A percentile compares a stretch with the other conserved stretches of the same genome.
Evolutionary conservation across 371 early-diverging fungal species (phyloP).

Genomic region (Chytridium lagenaria): DNA sequence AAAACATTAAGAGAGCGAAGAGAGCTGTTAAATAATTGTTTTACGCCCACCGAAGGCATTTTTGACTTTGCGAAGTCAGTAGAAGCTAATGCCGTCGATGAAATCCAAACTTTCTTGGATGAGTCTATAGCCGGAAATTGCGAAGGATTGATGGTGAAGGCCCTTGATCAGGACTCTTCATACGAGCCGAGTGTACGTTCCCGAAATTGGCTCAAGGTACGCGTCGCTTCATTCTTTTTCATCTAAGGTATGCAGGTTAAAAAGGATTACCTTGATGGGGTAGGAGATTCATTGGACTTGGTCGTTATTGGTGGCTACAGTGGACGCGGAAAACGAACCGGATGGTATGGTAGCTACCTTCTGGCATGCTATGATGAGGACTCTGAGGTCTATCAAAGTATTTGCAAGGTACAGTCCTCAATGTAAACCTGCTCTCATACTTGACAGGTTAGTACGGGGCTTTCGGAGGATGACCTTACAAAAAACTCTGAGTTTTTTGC

Average conservation of each 20-base stretch:
- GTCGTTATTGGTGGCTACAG: conserved; percentile 98
- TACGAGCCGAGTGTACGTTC: conserved; percentile 98
- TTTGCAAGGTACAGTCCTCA: conserved; percentile 80
- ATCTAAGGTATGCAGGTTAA: no score
- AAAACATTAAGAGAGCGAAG: conserved; percentile 83
- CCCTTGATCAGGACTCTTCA: conserved; percentile 79
- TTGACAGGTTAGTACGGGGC: conserved; percentile 97
- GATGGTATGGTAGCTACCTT: conserved; percentile 97
- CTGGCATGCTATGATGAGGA: conserved; percentile 98
- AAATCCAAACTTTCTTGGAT: conserved; percentile 94
- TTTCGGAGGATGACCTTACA: conserved; percentile 93
- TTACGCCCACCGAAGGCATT: conserved; percentile 82
- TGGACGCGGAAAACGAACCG: conserved; percentile 98
- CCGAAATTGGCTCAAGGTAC: conserved; percentile 99
- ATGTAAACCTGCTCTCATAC: neutral
- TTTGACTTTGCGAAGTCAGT: conserved; percentile 90
- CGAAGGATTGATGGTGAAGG: conserved; percentile 99
- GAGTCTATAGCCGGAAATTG: conserved; percentile 87
- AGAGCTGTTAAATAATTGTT: conserved; percentile 73
- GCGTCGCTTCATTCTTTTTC: no score
- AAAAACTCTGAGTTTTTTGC: conserved; percentile 76
- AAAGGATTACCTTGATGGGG: conserved; percentile 94
- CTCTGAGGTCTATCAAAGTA: conserved; percentile 91
- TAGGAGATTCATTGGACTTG: conserved; percentile 97
- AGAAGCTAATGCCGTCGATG: conserved; percentile 87